Evolutionary conservation across 2,329 filamentous ascomycete species (phyloP), one percentile per base, ranked within the genome.

Genomic region (Zymoseptoria tritici): DNA sequence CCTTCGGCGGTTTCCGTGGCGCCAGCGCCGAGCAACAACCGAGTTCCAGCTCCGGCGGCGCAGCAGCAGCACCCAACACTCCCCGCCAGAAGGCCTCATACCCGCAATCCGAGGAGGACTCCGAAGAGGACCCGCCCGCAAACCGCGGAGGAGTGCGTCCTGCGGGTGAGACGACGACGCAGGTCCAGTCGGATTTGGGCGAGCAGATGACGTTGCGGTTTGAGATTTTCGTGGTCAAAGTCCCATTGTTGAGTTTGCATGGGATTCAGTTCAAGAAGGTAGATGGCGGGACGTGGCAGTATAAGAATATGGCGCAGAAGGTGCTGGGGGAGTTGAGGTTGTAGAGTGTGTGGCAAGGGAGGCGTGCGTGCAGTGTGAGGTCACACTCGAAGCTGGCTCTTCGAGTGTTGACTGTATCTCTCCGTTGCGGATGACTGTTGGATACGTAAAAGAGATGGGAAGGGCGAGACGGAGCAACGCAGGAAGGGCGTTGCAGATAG

Each of bases 221-320:
- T 71, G 94, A 99, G 73, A 96, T 97, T 64, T 86, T 97, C 67
- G 94, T 99, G 67, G 94, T 99, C 73, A 99, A 99, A 77, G 91
- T 99, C 24, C 94, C 94, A 11, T 79, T 99, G 56, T 85, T 99
- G 62, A 91, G 89, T 50, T 78, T 99, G 59, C 93, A 99, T 71
- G 94, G 94, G 54, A 92, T 99, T 62, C 94, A 97, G 74, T 99
- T 99, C 80, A 99, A 99, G 81, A 91, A 94, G 72, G 87, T 97
- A 67, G 85, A 90, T 59, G 93, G 94, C 42, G 93, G 95, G 61
- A 97, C 94, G 60, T 97, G 93, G 92, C 92, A 97, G 75, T 99
- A 96, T 78, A 96, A 97, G 80, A 93, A 90, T 71, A 95, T 97
- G 91, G 94, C 94, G 42, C 92, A 96, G 75, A 91, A 91, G 69